These are phyloP conservation scores for Diaporthe amygdali DNA, from an alignment of 2,329 filamentous ascomycete species.

Conservation along the genomic window DNA sequence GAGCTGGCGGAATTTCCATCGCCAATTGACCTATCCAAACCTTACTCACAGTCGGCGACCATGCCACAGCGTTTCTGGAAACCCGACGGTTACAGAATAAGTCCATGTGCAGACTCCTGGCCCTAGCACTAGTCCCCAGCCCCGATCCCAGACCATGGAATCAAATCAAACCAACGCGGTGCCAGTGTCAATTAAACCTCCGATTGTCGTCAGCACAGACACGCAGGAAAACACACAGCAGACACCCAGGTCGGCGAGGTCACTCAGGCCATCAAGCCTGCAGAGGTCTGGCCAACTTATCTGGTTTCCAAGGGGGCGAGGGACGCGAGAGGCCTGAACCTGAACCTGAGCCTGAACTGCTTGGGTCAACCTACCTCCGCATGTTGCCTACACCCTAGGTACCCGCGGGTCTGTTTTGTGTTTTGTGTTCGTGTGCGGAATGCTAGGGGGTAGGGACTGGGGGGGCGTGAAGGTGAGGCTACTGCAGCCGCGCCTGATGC, in stretches of 20 bases:
- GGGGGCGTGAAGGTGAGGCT: conserved; percentile 9
- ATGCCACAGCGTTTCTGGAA: background rate
- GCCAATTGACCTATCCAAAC: background rate
- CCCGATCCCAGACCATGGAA: background rate
- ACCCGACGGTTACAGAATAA: background rate
- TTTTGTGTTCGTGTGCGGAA: background rate
- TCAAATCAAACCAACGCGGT: conserved; percentile 8
- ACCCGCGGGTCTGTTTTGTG: background rate
- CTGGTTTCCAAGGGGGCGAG: background rate
- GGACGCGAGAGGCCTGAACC: no score
- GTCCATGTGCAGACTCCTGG: background rate
- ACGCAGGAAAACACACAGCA: background rate
- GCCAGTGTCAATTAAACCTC: conserved; percentile 10
- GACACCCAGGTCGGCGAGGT: background rate
- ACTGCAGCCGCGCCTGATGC: conserved; percentile 12
- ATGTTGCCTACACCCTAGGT: background rate
- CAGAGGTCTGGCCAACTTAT: background rate
- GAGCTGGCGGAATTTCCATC: no score
- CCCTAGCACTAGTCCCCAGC: background rate
- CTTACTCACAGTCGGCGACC: background rate
- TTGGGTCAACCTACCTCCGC: background rate
- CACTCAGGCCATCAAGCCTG: background rate
- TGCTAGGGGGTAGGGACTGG: background rate
- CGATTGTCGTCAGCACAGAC: conserved; percentile 8
- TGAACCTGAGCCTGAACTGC: background rate